Evolutionary conservation across 352 stramenopile species (phyloP).

Genomic region (Plasmopara muralis): DNA sequence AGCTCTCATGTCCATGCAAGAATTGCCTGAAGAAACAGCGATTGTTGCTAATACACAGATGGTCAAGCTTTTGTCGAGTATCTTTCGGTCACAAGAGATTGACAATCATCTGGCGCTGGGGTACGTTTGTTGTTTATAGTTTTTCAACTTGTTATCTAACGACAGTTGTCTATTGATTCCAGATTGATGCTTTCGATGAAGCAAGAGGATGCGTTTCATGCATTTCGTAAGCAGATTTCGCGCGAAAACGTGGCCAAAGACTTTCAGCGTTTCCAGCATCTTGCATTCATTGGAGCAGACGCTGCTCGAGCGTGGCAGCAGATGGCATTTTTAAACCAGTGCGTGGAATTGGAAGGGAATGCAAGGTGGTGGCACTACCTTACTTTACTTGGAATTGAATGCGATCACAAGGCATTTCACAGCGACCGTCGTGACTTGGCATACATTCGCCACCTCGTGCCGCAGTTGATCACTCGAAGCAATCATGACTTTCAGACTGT

Average conservation of each 20-base stretch:
- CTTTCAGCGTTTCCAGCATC: constrained; percentile 69
- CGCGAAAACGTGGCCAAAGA: constrained; percentile 79
- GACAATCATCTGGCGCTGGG: constrained; percentile 62
- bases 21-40: constrained; percentile 44
- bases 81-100: constrained; percentile 66
- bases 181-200: constrained; percentile 73
- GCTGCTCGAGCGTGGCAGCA: constrained; percentile 72
- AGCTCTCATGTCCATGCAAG: constrained; percentile 53
- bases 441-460: constrained; percentile 63
- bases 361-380: constrained; percentile 79
- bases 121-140: constrained; percentile 20
- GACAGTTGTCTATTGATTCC: constrained; percentile 1
- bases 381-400: constrained; percentile 67
- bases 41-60: constrained; percentile 43
- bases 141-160: neutral
- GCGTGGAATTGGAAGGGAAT: constrained; percentile 75
- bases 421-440: constrained; percentile 57
- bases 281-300: constrained; percentile 66
- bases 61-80: constrained; percentile 49
- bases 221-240: constrained; percentile 69
- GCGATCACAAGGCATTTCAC: constrained; percentile 71
- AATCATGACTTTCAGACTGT: constrained; percentile 79
- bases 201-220: constrained; percentile 62
- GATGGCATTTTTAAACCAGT: constrained; percentile 76
- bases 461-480: constrained; percentile 50